A percentile compares a stretch with the other conserved stretches of the same genome.
Conservation (phyloP, 495 filamentous ascomycete species). For the Aspergillus bertholletiae region DNA sequence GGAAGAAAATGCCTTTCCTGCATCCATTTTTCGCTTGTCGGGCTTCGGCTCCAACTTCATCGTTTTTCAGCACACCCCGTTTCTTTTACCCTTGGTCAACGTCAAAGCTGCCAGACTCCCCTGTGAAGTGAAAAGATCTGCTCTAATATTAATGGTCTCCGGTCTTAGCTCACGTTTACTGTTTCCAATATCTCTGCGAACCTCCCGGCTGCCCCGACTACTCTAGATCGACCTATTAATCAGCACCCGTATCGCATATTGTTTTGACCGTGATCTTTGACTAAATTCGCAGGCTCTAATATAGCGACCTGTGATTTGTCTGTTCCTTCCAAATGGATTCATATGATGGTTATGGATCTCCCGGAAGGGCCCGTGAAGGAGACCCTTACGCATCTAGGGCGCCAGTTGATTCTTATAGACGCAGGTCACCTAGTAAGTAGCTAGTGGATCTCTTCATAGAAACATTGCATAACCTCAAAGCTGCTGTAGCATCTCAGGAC, state of each 20-base stretch:
- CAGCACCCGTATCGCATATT: neutral
- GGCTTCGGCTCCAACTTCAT: conserved; percentile 5
- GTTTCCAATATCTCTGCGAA: conserved; percentile 8
- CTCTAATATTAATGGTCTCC: conserved; percentile 40
- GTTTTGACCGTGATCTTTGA: neutral
- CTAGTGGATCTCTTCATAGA: neutral
- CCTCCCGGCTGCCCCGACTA: neutral
- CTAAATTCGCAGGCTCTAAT: neutral
- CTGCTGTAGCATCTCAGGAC: conserved; percentile 38
- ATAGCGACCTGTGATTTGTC: neutral
- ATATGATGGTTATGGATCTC: conserved; percentile 39
- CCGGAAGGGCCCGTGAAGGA: conserved; percentile 37
- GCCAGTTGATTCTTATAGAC: conserved; percentile 41
- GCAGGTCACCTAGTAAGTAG: conserved; percentile 50
- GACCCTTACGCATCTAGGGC: conserved; percentile 31
- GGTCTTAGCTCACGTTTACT: conserved; percentile 33
- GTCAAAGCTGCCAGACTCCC: conserved; percentile 17
- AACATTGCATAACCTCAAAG: neutral
- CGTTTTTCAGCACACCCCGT: conserved; percentile 11
- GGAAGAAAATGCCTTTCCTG: conserved; percentile 9
- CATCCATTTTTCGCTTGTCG: conserved; percentile 2
- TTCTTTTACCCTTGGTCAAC: conserved; percentile 19
- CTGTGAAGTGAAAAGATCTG: conserved; percentile 24
- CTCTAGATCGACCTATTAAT: conserved; percentile 1
- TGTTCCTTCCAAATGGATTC: conserved; percentile 34